Percentiles rank a stretch among this genome's conserved stretches.
Conservation (phyloP, 345 rosid species). For the Brassica rapa region DNA sequence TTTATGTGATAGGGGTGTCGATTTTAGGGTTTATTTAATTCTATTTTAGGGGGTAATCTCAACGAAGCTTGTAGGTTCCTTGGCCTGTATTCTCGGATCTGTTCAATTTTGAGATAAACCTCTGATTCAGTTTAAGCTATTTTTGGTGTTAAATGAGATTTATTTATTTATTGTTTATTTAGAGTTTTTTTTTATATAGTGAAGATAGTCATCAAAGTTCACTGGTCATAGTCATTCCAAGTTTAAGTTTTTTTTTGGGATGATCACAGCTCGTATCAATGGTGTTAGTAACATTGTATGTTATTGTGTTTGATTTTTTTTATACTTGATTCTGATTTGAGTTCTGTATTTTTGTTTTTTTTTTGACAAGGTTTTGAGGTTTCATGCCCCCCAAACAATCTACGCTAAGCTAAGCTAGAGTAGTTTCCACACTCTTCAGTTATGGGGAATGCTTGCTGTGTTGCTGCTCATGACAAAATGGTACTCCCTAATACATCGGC, state of each 20-base stretch:
- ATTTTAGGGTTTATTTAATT: constrained; percentile 21
- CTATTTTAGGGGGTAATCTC: constrained; percentile 29
- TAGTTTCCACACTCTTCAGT: constrained; percentile 19
- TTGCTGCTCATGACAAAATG: constrained; percentile 84
- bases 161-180: not conserved
- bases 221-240: not conserved
- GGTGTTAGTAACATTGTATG: not conserved
- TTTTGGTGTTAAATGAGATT: constrained; percentile 27
- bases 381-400: not conserved
- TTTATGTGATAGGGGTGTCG: not conserved
- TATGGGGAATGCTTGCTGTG: constrained; percentile 97
- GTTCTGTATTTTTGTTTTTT: not conserved
- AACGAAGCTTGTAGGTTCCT: constrained; percentile 28
- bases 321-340: constrained; percentile 19
- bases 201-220: constrained; percentile 17
- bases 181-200: constrained; percentile 13
- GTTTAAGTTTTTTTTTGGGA: not conserved
- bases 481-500: constrained; percentile 56
- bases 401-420: not conserved
- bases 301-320: not conserved
- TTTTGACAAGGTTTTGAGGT: constrained; percentile 23
- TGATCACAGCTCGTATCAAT: not conserved
- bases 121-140: constrained; percentile 34
- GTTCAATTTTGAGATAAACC: constrained; percentile 31
- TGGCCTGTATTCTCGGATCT: constrained; percentile 66